phyloP scores from a whole-genome alignment of 768 basidiomycete species.

The Lyophyllum shimeji region DNA sequence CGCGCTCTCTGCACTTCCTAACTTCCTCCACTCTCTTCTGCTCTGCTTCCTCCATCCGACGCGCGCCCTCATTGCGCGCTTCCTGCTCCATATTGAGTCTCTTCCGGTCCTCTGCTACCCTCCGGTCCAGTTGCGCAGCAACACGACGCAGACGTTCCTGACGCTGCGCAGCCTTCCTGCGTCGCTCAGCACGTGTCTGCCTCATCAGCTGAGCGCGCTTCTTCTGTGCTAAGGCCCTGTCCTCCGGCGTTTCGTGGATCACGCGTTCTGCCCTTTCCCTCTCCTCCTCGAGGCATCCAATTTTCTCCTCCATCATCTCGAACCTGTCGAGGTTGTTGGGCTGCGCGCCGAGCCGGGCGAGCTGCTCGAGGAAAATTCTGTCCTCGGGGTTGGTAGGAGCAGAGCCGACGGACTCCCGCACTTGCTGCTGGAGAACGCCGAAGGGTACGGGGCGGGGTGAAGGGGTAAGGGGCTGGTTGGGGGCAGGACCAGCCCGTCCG shows the following conservation, averaged over 20 bases:
- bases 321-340: conserved; percentile 4
- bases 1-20: background rate
- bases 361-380: conserved; percentile 11
- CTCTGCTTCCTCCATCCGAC: conserved; percentile 1
- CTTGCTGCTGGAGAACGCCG: conserved; percentile 1
- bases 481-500: background rate
- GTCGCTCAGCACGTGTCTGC: background rate
- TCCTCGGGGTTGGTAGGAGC: conserved; percentile 7
- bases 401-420: background rate
- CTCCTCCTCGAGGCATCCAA: background rate
- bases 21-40: conserved; percentile 1
- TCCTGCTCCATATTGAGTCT: background rate
- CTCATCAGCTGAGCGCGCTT: background rate
- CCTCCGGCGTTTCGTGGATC: background rate
- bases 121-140: background rate
- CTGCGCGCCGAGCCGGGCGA: conserved; percentile 5
- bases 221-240: background rate
- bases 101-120: background rate
- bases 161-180: background rate
- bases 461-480: background rate
- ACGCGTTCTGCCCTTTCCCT: background rate
- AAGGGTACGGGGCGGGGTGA: background rate
- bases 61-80: background rate
- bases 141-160: background rate
- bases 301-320: background rate